Base-by-base conservation (phyloP, 495 filamentous ascomycete genomes). In the Aspergillus asperescens region DNA sequence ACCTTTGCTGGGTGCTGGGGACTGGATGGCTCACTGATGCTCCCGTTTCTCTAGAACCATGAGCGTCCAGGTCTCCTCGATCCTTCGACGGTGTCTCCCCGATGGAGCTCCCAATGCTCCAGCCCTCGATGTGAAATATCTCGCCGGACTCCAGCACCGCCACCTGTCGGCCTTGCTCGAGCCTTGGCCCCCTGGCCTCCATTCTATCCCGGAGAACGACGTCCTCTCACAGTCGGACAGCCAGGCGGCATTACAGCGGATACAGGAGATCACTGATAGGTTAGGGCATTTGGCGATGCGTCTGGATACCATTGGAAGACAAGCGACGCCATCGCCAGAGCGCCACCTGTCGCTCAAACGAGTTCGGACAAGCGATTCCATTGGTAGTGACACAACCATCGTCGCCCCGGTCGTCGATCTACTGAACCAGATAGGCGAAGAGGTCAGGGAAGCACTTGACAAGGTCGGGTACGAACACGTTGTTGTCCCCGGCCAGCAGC, bases 61-160 rank as follows among this genome's bases (percentile, higher is more conserved):
- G 52, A 55, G 45, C 9, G 46, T 43, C n/a, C 52, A 55, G 38
- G 31, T 55, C 16, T 55, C 52, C 8, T 44, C 40, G 4, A 48
- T 55, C 32, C 38, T 55, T 19, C 23, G 37, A n/a, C 44, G 52
- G 25, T 55, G 52, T 20, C 18, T 49, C 23, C 52, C 46, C 18
- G 45, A 49, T 18, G 38, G 22, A 1, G 15, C 28, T 12, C 10
- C 13, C 12, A 45, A 55, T 6, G 45, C 19, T 9, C 16, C 37
- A 15, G 10, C 32, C 19, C 38, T 55, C 12, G 52, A 55, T 38
- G 37, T 48, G 3, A 38, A 49, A 28, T 43, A 55, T 37, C 43
- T 27, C 16, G 7, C 44, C 7, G n/a, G 39, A n/a, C 44, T 42
- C 5, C 44, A 43, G 16, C 20, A 35, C 10, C 44, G 52, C 25